Evolutionary conservation across 129 eudicot species (phyloP).

Genomic region (Scalesia atractyloides): DNA sequence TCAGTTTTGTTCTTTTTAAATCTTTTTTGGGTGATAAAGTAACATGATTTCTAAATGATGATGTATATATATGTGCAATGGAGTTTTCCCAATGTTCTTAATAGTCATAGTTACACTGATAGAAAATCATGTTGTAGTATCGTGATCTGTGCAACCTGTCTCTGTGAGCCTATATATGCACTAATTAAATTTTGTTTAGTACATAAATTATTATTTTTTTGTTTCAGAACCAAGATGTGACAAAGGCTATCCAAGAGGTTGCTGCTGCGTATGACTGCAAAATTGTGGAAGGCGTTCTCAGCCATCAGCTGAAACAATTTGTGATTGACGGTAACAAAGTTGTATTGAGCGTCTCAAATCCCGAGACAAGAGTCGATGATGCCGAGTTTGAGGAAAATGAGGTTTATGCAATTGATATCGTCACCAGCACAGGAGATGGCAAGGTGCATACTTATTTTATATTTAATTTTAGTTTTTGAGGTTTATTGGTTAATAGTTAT

Average conservation of each 20-base stretch:
- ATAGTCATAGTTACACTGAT: slow-evolving; percentile 70
- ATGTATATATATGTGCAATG: slow-evolving; percentile 37
- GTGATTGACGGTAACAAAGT: slow-evolving; percentile 98
- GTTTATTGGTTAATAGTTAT: not conserved
- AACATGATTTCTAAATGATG: slow-evolving; percentile 49
- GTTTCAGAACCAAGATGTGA: slow-evolving; percentile 77
- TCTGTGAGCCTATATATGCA: slow-evolving; percentile 4
- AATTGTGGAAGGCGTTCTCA: slow-evolving; percentile 91
- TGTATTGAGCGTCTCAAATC: slow-evolving; percentile 65
- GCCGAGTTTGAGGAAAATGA: slow-evolving; percentile 95
- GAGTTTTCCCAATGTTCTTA: slow-evolving; percentile 47
- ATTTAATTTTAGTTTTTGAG: not conserved
- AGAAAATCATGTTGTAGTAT: slow-evolving; percentile 32
- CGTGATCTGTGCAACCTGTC: not conserved
- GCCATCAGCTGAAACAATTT: slow-evolving; percentile 90
- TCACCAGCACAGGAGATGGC: slow-evolving; percentile 96
- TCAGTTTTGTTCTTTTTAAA: not conserved
- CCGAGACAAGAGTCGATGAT: slow-evolving; percentile 93
- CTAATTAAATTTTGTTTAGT: not conserved
- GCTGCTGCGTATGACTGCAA: slow-evolving; percentile 94
- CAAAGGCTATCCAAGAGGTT: slow-evolving; percentile 90
- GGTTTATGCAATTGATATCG: slow-evolving; percentile 82
- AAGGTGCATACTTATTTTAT: slow-evolving; percentile 42
- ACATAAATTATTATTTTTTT: slow-evolving; percentile 1
- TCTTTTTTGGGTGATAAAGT: not conserved